Percentiles rank a stretch among this genome's conserved stretches.
Evolutionary conservation across 2,329 filamentous ascomycete species (phyloP).

Genomic region (Xylariales sp.): DNA sequence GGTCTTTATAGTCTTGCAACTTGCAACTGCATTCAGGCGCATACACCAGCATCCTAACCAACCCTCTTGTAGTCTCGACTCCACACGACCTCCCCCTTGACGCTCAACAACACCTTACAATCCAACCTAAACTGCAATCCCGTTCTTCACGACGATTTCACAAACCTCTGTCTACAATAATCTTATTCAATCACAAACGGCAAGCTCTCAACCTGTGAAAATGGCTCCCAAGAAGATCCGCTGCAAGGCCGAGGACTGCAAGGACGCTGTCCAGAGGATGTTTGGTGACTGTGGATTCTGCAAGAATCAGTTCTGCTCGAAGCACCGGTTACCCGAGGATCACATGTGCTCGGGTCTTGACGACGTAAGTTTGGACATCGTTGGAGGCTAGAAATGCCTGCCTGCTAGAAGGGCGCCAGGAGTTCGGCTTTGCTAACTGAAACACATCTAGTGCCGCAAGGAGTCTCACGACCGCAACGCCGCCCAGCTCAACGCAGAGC

Average conservation of each 20-base stretch:
- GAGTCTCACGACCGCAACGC: slow-evolving; percentile 93
- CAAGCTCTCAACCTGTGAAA: slow-evolving; percentile 20
- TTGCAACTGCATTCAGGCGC: too few relatives aligned
- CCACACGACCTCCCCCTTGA: too few relatives aligned
- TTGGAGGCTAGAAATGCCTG: slow-evolving; percentile 22
- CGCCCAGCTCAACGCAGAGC: slow-evolving; percentile 84
- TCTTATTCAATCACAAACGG: background rate
- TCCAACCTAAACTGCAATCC: too few relatives aligned
- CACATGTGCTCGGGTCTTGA: slow-evolving; percentile 92
- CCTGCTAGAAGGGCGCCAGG: slow-evolving; percentile 13
- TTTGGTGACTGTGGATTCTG: slow-evolving; percentile 97
- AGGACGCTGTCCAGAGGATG: slow-evolving; percentile 81
- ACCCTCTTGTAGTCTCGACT: too few relatives aligned
- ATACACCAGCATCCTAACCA: too few relatives aligned
- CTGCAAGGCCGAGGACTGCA: slow-evolving; percentile 88
- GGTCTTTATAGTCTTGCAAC: too few relatives aligned
- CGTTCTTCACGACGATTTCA: too few relatives aligned
- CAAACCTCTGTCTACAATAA: background rate
- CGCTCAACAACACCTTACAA: too few relatives aligned
- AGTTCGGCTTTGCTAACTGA: slow-evolving; percentile 31
- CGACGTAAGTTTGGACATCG: slow-evolving; percentile 55
- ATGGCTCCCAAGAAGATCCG: slow-evolving; percentile 75
- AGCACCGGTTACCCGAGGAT: slow-evolving; percentile 88
- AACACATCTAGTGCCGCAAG: slow-evolving; percentile 72
- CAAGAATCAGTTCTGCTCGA: slow-evolving; percentile 88